Percentiles rank a stretch among this genome's conserved stretches.
Evolutionary conservation across 805 yeast species (phyloP).

Genomic region (Blastobotrys terrestris): DNA sequence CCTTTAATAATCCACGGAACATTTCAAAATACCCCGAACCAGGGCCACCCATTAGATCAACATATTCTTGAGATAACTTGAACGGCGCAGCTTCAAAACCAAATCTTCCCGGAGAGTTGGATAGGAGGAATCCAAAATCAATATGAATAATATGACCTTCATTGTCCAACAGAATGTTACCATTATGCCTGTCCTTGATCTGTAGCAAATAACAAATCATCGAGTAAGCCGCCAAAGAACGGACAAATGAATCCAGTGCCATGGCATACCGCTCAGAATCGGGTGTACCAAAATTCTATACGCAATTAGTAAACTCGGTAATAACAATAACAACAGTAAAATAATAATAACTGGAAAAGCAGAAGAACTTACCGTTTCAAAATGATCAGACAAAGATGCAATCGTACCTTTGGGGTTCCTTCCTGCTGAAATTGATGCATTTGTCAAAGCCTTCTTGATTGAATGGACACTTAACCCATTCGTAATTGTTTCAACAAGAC

Average conservation of each 20-base stretch:
- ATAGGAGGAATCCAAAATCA: constrained; percentile 88
- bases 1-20: constrained; percentile 59
- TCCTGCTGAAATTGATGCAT: constrained; percentile 58
- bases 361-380: constrained; percentile 34
- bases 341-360: background rate
- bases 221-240: constrained; percentile 88
- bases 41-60: constrained; percentile 79
- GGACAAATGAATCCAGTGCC: constrained; percentile 82
- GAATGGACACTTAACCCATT: constrained; percentile 93
- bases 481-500: constrained; percentile 92
- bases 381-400: constrained; percentile 74
- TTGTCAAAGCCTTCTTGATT: constrained; percentile 85
- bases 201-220: constrained; percentile 85
- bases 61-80: constrained; percentile 82
- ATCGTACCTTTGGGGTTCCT: constrained; percentile 66
- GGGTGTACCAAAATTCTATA: constrained; percentile 58
- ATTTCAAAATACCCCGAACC: constrained; percentile 53
- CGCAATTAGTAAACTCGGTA: background rate
- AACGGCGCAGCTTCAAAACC: constrained; percentile 98
- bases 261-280: constrained; percentile 47
- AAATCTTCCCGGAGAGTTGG: constrained; percentile 94
- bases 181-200: constrained; percentile 96
- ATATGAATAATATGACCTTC: constrained; percentile 88
- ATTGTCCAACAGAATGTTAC: constrained; percentile 93
- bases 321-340: too few relatives aligned